A percentile compares a stretch with the other conserved stretches of the same genome.
These are phyloP conservation scores for Hordeum marinum DNA, from an alignment of 176 grass and related monocot genomes.

Conservation along the genomic window DNA sequence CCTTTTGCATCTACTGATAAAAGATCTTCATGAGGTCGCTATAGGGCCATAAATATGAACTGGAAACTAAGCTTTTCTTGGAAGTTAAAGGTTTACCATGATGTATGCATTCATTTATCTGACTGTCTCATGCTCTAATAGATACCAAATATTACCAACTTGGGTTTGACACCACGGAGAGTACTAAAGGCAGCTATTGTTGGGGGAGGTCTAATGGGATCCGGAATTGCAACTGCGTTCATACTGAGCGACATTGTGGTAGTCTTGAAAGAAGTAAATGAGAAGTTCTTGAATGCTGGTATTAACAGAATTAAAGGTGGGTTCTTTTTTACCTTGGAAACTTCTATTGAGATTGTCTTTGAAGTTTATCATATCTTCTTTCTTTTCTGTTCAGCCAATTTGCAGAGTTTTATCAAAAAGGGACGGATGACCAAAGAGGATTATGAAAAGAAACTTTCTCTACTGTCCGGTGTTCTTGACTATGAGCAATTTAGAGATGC, in stretches of 20 bases:
- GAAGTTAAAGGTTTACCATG: not conserved
- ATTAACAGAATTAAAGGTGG: conserved; percentile 79
- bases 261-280: conserved; percentile 83
- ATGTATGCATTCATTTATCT: conserved; percentile 1
- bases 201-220: conserved; percentile 76
- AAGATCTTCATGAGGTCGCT: not conserved
- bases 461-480: conserved; percentile 73
- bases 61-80: not conserved
- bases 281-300: conserved; percentile 47
- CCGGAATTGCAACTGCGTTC: conserved; percentile 82
- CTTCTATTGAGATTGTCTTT: not conserved
- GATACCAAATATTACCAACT: conserved; percentile 66
- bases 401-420: conserved; percentile 62
- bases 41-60: not conserved
- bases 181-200: conserved; percentile 70
- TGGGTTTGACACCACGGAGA: conserved; percentile 58
- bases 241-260: conserved; percentile 58
- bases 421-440: conserved; percentile 54
- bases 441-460: conserved; percentile 55
- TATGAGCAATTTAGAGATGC: conserved; percentile 78
- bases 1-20: not conserved
- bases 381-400: conserved; percentile 54
- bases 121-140: conserved; percentile 26
- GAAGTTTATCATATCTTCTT: conserved; percentile 4
- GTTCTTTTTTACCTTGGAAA: conserved; percentile 1